Evolutionary conservation across 805 yeast genomes (phyloP), one percentile per base, ranked within the genome.

Genomic region (Ogataea trehaloabstinens): DNA sequence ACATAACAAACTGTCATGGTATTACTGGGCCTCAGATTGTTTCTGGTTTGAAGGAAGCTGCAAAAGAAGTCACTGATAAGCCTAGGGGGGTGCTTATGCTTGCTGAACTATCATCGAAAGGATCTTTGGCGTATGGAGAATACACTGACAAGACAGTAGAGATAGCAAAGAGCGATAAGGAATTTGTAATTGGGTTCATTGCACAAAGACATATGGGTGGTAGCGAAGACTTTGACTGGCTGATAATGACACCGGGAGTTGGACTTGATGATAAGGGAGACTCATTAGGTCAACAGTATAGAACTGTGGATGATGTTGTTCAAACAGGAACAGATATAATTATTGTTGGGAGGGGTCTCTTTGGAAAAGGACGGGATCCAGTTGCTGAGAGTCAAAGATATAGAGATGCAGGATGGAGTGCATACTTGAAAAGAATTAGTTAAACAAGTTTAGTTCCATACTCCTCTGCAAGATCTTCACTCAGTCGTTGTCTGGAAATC

Each of bases 261-360:
- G 98, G 98, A 3, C 73, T 93, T 37, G 99, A 91, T 58, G 98
- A 91, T 58, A 93, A 84, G 61, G 97, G 98, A 12, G 99, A 93
- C 60, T 78, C 82, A 1, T 73, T 93, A 45, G 99, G 99, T 18
- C 99, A 93, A 64, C 98, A 93, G 65, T 93, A 93, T 64, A 76
- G 99, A 62, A 80, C 96, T 4, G 98, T 91, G 3, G 78, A 78
- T 47, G 87, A 85, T 44, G 99, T 89, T 18, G 71, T 91, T 10
- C 58, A 76, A 11, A 78, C 84, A 1, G 98, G 98, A n/a, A 75
- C 95, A 2, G 99, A 93, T 61, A 76, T 93, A 36, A 90, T 93
- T 42, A 93, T 93, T 60, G 99, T 93, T n/a, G 99, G 99, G 8
- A 79, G 99, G 65, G 99, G 99, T 0, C 71, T 93, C 40, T 89